These are phyloP conservation scores for Colletotrichum eleusines DNA, from an alignment of 2,329 filamentous ascomycete species.

Conservation along the genomic window DNA sequence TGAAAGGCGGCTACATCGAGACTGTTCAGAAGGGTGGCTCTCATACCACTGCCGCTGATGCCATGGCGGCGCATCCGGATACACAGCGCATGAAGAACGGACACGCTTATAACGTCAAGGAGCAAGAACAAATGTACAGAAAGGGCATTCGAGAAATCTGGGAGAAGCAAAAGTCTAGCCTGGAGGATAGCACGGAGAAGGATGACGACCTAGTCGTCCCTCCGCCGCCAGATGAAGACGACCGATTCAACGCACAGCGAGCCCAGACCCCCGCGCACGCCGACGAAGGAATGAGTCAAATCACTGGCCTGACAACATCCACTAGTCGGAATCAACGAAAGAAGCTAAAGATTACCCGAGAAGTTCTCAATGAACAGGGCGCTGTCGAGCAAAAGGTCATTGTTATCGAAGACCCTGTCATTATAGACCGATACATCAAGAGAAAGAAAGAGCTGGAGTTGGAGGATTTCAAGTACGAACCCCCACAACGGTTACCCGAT, in stretches of 20 bases:
- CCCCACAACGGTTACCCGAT: conserved; percentile 16
- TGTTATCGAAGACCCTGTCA: conserved; percentile 81
- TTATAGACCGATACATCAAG: conserved; percentile 90
- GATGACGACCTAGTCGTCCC: conserved; percentile 69
- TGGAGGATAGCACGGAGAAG: conserved; percentile 79
- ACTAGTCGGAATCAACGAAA: conserved; percentile 77
- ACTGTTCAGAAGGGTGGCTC: conserved; percentile 73
- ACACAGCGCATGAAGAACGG: conserved; percentile 82
- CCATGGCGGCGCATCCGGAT: conserved; percentile 79
- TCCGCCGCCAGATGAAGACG: conserved; percentile 70
- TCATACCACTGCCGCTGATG: conserved; percentile 79
- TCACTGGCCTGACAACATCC: conserved; percentile 76
- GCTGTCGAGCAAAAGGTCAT: conserved; percentile 74
- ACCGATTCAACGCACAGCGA: conserved; percentile 78
- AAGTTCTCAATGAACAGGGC: conserved; percentile 58
- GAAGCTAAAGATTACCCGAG: conserved; percentile 78
- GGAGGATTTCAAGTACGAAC: conserved; percentile 56
- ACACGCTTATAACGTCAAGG: conserved; percentile 97
- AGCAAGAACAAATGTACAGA: conserved; percentile 92
- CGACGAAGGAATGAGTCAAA: conserved; percentile 86
- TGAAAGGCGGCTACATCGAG: conserved; percentile 96
- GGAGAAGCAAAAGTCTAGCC: conserved; percentile 84
- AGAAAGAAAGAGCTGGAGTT: conserved; percentile 78
- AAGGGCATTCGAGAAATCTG: conserved; percentile 93
- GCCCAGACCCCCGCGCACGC: conserved; percentile 75